Evolutionary conservation across 306 rosid species (phyloP).

Genomic region (Canavalia gladiata): DNA sequence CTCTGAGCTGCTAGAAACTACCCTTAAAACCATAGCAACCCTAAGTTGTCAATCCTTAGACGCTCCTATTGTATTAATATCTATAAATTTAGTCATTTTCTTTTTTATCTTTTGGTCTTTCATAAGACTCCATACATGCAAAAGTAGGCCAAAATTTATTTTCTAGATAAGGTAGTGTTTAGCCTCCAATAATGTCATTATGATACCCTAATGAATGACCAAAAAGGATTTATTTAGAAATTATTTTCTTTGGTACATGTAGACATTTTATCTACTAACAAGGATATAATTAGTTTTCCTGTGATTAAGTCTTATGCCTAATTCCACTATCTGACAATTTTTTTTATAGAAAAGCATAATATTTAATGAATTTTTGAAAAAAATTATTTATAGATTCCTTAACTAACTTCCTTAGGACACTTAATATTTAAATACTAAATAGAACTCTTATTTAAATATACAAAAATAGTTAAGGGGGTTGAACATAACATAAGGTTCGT

Average conservation of each 20-base stretch:
- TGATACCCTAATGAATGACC: not conserved
- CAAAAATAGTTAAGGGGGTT: not conserved
- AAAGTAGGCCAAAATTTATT: too few species aligned
- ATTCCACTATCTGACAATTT: not conserved
- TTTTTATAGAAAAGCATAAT: too few species aligned
- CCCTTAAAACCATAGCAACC: slow-evolving; percentile 78
- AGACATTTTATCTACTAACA: not conserved
- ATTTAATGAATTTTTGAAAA: too few species aligned
- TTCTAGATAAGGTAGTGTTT: too few species aligned
- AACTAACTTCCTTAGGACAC: too few species aligned
- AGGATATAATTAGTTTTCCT: not conserved
- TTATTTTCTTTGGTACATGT: not conserved
- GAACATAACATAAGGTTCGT: slow-evolving; percentile 37
- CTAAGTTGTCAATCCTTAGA: slow-evolving; percentile 93
- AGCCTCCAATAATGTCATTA: too few species aligned
- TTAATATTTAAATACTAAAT: too few species aligned
- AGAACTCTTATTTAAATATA: too few species aligned
- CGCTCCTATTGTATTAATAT: slow-evolving; percentile 89
- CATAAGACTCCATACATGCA: slow-evolving; percentile 95
- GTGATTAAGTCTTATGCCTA: not conserved
- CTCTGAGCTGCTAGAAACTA: slow-evolving; percentile 63
- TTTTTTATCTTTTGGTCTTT: slow-evolving; percentile 75
- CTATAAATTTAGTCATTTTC: slow-evolving; percentile 85
- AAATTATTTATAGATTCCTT: too few species aligned
- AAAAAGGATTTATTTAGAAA: not conserved